Evolutionary conservation across 441 rosid species (phyloP).

Genomic region (Lepidium campestre): DNA sequence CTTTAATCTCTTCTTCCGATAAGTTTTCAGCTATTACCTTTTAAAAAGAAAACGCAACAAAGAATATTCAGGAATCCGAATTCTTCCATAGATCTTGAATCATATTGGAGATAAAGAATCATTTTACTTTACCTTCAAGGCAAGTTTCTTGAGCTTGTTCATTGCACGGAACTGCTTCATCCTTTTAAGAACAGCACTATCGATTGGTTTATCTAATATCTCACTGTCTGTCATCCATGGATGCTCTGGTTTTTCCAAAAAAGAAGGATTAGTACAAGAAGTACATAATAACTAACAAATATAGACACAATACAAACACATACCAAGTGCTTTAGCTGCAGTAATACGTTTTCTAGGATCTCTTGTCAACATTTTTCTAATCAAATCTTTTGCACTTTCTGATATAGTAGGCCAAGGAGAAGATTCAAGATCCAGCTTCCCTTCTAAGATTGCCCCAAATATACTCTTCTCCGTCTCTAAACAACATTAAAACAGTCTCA

Average conservation of each 20-base stretch:
- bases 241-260: conserved; percentile 48
- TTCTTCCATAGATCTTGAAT: background rate
- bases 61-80: background rate
- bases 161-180: conserved; percentile 82
- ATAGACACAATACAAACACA: background rate
- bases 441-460: conserved; percentile 32
- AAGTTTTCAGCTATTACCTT: conserved; percentile 82
- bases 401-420: conserved; percentile 58
- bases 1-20: conserved; percentile 77
- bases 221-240: conserved; percentile 73
- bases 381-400: conserved; percentile 47
- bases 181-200: conserved; percentile 75
- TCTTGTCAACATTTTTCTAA: conserved; percentile 39
- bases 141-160: conserved; percentile 92
- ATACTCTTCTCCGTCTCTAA: conserved; percentile 52
- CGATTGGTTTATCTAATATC: conserved; percentile 62
- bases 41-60: background rate
- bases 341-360: conserved; percentile 55
- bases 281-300: background rate
- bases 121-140: conserved; percentile 49
- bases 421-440: conserved; percentile 43
- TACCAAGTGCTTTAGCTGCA: conserved; percentile 55
- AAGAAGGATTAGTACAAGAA: background rate
- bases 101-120: background rate
- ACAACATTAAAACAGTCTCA: background rate